Conservation (phyloP, 441 rosid species). For the Mallotus repandus region DNA sequence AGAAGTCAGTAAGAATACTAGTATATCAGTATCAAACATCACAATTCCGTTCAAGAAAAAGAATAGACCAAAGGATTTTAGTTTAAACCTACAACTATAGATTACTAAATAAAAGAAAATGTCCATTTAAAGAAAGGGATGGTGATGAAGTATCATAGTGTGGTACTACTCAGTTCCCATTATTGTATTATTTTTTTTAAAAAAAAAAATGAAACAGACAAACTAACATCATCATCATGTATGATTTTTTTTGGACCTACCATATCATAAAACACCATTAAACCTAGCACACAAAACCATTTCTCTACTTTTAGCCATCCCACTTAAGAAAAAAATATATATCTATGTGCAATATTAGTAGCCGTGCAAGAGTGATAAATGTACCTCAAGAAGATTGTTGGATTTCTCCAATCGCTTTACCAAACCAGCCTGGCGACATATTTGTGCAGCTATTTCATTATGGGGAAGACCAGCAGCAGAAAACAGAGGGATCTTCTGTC, state of each 20-base stretch:
- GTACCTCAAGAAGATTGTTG: conserved; percentile 20
- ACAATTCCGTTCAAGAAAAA: not conserved
- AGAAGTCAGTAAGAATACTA: not conserved
- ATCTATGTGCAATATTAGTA: not conserved
- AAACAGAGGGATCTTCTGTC: conserved; percentile 97
- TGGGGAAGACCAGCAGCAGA: conserved; percentile 99
- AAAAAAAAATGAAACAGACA: not conserved
- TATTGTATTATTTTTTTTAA: not conserved
- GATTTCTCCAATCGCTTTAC: conserved; percentile 94
- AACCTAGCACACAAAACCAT: not conserved
- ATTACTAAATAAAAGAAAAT: not conserved
- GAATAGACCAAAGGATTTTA: not conserved
- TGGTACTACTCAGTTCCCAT: not conserved
- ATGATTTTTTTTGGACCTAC: not conserved
- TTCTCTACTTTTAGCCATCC: not conserved
- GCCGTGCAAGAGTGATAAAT: not conserved
- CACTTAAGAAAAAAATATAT: not conserved
- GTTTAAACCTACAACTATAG: not conserved
- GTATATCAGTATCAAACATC: not conserved
- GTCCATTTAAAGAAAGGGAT: not conserved
- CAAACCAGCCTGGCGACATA: conserved; percentile 99
- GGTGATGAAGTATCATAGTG: not conserved
- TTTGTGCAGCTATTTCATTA: conserved; percentile 99
- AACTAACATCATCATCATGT: not conserved
- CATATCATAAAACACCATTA: not conserved